Evolutionary conservation across 2,329 filamentous ascomycete species (phyloP).

Genomic region (Colletotrichum costaricense): DNA sequence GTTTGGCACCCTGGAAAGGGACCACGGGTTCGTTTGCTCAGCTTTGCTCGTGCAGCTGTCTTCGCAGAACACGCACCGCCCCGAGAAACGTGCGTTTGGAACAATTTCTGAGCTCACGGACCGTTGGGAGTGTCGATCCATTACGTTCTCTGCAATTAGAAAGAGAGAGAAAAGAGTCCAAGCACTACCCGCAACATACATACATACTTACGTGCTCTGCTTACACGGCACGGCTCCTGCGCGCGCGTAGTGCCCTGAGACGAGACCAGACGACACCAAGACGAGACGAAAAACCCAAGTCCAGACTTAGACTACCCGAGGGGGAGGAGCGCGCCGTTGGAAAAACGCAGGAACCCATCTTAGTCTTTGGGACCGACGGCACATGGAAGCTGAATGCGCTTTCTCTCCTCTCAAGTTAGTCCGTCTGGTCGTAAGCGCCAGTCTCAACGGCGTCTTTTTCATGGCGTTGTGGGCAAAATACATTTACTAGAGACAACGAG

Average conservation of each 20-base stretch:
- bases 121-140: background rate
- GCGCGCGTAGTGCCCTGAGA: background rate
- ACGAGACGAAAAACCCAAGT: background rate
- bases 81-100: background rate
- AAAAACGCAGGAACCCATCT: background rate
- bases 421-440: background rate
- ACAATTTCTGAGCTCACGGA: background rate
- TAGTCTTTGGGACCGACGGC: constrained; percentile 4
- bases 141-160: background rate
- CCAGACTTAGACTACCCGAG: constrained; percentile 4
- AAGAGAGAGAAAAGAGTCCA: too few species aligned
- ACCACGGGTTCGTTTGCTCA: background rate
- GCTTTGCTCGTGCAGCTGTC: background rate
- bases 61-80: background rate
- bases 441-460: background rate
- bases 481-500: too few species aligned
- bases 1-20: too few species aligned
- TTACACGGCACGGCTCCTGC: background rate
- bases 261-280: background rate
- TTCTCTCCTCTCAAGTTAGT: background rate
- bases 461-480: background rate
- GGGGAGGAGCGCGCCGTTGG: background rate
- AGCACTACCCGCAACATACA: too few species aligned
- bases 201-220: background rate
- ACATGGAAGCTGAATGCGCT: background rate